Evolutionary conservation across 345 rosid genomes (phyloP).

Genomic region (Arabis hirsuta): DNA sequence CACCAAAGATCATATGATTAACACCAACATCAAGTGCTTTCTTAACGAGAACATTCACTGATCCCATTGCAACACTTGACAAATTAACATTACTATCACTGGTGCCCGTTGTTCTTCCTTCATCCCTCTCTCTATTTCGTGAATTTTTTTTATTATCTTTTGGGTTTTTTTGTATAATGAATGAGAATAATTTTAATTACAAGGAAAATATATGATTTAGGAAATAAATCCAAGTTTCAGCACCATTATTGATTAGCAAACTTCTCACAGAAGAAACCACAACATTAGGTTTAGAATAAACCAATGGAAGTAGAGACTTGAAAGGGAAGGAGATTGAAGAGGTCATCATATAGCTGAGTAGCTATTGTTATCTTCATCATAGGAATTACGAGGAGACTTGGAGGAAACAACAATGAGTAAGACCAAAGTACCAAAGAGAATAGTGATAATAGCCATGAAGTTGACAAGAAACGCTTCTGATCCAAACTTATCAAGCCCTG

Average conservation of each 20-base stretch:
- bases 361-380: slow-evolving; percentile 50
- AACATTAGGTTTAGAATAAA: neutral
- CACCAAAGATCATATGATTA: slow-evolving; percentile 55
- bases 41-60: slow-evolving; percentile 66
- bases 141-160: neutral
- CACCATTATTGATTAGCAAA: slow-evolving; percentile 3
- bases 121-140: slow-evolving; percentile 10
- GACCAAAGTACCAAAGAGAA: slow-evolving; percentile 69
- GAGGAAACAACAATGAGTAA: slow-evolving; percentile 52
- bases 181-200: no score
- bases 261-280: slow-evolving; percentile 6
- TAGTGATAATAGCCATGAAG: slow-evolving; percentile 71
- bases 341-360: slow-evolving; percentile 55
- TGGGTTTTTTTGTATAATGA: neutral
- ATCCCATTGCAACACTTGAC: slow-evolving; percentile 53
- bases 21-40: slow-evolving; percentile 59
- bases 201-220: no score
- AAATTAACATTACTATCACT: slow-evolving; percentile 48
- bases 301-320: neutral
- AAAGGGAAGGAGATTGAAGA: neutral
- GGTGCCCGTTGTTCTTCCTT: slow-evolving; percentile 52
- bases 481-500: slow-evolving; percentile 73
- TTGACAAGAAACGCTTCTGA: slow-evolving; percentile 81
- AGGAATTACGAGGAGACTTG: slow-evolving; percentile 30
- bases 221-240: neutral